Conservation (phyloP, 148 eudicot genomes). For the Arbutus unedo region DNA sequence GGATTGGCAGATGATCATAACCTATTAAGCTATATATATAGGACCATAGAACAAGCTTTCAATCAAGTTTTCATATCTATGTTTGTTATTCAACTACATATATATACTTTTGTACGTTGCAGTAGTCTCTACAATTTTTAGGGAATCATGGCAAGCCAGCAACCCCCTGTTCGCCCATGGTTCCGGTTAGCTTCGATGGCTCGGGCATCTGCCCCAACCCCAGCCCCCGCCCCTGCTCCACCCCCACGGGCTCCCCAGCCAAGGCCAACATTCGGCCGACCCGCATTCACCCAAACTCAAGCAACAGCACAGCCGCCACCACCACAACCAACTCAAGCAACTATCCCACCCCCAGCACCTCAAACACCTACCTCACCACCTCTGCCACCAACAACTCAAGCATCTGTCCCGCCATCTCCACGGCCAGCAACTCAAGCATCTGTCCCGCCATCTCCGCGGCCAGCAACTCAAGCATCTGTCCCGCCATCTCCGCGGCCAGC, state of each 20-base stretch:
- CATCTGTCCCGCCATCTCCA: slow-evolving; percentile 19
- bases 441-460: slow-evolving; percentile 8
- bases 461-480: slow-evolving; percentile 11
- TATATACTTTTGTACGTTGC: background rate
- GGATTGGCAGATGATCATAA: background rate
- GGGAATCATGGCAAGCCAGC: slow-evolving; percentile 42
- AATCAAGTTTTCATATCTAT: background rate
- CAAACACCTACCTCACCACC: slow-evolving; percentile 24
- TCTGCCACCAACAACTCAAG: slow-evolving; percentile 16
- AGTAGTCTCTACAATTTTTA: background rate
- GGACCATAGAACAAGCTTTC: background rate
- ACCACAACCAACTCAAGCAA: slow-evolving; percentile 14
- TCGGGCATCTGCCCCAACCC: slow-evolving; percentile 28
- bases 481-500: background rate
- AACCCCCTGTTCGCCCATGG: slow-evolving; percentile 47
- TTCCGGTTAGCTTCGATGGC: slow-evolving; percentile 37
- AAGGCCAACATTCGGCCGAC: slow-evolving; percentile 31
- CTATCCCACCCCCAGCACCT: slow-evolving; percentile 12
- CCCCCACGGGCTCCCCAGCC: slow-evolving; percentile 27
- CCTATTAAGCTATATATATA: slow-evolving; percentile 24
- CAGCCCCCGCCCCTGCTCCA: slow-evolving; percentile 33
- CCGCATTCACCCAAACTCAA: slow-evolving; percentile 16
- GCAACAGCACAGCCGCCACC: slow-evolving; percentile 20
- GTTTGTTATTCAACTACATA: background rate
- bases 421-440: slow-evolving; percentile 19